Conservation (phyloP, 1,139 yeast genomes). For the Kluyveromyces sp. region DNA sequence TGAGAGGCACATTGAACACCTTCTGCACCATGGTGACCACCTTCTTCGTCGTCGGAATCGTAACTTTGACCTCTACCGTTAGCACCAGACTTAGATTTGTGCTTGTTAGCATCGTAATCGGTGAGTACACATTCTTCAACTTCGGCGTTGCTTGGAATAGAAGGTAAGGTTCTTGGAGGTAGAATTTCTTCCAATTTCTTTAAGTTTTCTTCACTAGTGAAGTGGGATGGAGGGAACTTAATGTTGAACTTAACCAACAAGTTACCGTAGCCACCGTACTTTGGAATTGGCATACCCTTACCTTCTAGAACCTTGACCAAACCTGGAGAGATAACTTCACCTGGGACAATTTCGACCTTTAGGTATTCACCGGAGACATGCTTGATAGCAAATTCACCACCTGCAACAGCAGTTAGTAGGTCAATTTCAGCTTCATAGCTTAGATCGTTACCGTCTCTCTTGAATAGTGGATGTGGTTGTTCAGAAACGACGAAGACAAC, state of each 20-base stretch:
- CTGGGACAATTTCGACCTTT: conserved; percentile 76
- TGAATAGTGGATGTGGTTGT: conserved; percentile 42
- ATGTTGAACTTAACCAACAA: conserved; percentile 62
- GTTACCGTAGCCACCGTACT: conserved; percentile 70
- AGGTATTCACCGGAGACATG: conserved; percentile 85
- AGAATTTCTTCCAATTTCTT: conserved; percentile 56
- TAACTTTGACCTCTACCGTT: conserved; percentile 41
- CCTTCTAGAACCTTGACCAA: conserved; percentile 72
- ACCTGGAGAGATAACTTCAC: conserved; percentile 90
- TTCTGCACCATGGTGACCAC: conserved; percentile 46
- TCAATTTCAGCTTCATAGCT: conserved; percentile 82
- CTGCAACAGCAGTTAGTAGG: conserved; percentile 88
- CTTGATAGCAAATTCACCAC: conserved; percentile 83
- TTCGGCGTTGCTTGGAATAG: conserved; percentile 54
- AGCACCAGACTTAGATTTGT: conserved; percentile 35
- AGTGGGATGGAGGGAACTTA: conserved; percentile 61
- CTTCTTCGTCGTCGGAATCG: conserved; percentile 60
- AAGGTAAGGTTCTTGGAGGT: conserved; percentile 52
- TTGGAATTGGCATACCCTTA: conserved; percentile 91
- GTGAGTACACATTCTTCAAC: conserved; percentile 78
- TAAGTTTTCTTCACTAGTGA: conserved; percentile 59
- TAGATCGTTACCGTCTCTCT: conserved; percentile 63
- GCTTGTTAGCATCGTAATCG: conserved; percentile 56
- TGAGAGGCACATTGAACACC: conserved; percentile 90
- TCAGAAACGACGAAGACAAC: conserved; percentile 87